phyloP scores from a whole-genome alignment of 352 stramenopile genomes.

The Phytophthora melonis region DNA sequence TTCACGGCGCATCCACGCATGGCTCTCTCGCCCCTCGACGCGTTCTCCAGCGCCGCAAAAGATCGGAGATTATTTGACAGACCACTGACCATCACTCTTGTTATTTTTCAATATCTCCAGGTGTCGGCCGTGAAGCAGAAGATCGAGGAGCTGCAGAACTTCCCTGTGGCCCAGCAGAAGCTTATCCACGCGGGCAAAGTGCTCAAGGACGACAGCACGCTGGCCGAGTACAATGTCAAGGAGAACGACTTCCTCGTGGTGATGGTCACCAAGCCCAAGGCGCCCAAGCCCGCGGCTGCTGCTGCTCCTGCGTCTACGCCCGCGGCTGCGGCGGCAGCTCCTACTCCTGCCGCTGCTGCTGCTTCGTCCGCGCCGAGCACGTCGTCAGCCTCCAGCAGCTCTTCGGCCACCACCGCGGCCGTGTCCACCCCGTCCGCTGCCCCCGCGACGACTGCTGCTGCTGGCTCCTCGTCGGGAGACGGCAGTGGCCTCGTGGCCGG shows the following conservation, averaged over 20 bases:
- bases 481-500: slow-evolving; percentile 25
- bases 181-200: slow-evolving; percentile 91
- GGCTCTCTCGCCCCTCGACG: background rate
- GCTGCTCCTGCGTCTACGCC: slow-evolving; percentile 18
- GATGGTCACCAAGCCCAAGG: slow-evolving; percentile 91
- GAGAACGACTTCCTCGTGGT: slow-evolving; percentile 91
- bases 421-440: slow-evolving; percentile 76
- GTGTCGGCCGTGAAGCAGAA: slow-evolving; percentile 82
- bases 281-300: slow-evolving; percentile 52
- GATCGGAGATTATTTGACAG: background rate
- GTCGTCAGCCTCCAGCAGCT: slow-evolving; percentile 77
- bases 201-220: slow-evolving; percentile 85
- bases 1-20: background rate
- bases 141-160: slow-evolving; percentile 80
- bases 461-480: slow-evolving; percentile 21
- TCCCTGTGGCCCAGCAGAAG: slow-evolving; percentile 80
- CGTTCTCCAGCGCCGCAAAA: background rate
- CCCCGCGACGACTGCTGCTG: slow-evolving; percentile 47
- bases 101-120: slow-evolving; percentile 38
- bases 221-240: slow-evolving; percentile 88
- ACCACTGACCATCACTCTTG: background rate
- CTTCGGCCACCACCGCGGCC: slow-evolving; percentile 59
- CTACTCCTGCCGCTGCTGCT: slow-evolving; percentile 33
- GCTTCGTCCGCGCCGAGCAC: slow-evolving; percentile 59
- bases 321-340: slow-evolving; percentile 23